These are phyloP conservation scores for Ochromonadaceae sp. DNA, from an alignment of 352 stramenopile genomes.

Conservation along the genomic window DNA sequence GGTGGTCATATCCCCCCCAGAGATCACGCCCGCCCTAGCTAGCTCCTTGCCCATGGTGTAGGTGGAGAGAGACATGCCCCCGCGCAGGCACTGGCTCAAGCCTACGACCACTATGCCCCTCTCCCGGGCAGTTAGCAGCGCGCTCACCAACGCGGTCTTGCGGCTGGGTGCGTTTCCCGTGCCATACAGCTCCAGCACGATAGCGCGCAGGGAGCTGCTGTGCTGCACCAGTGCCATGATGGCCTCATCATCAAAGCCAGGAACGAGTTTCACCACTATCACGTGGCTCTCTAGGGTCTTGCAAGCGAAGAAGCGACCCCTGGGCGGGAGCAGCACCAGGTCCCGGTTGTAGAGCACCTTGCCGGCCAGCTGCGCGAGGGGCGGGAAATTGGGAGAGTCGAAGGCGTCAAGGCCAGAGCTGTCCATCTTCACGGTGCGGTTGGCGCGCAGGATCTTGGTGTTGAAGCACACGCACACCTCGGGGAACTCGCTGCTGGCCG, in stretches of 20 bases:
- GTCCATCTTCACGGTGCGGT: slow-evolving; percentile 85
- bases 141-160: slow-evolving; percentile 62
- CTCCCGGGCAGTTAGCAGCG: slow-evolving; percentile 55
- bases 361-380: slow-evolving; percentile 76
- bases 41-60: slow-evolving; percentile 78
- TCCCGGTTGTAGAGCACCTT: slow-evolving; percentile 51
- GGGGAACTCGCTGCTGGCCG: slow-evolving; percentile 32
- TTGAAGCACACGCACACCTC: slow-evolving; percentile 85
- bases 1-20: slow-evolving; percentile 84
- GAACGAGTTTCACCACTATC: slow-evolving; percentile 26
- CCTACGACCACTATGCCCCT: slow-evolving; percentile 70
- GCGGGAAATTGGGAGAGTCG: slow-evolving; percentile 84
- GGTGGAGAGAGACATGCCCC: slow-evolving; percentile 67
- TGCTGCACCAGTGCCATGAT: slow-evolving; percentile 34
- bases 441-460: slow-evolving; percentile 80
- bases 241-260: slow-evolving; percentile 43
- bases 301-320: slow-evolving; percentile 32
- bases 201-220: slow-evolving; percentile 37
- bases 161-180: slow-evolving; percentile 79
- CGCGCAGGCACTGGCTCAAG: slow-evolving; percentile 80
- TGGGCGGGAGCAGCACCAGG: slow-evolving; percentile 64
- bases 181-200: slow-evolving; percentile 84
- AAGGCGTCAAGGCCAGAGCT: slow-evolving; percentile 80
- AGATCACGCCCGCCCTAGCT: slow-evolving; percentile 75
- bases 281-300: slow-evolving; percentile 32